phyloP scores from a whole-genome alignment of 148 eudicot species.

The Rhododendron mucronatum region DNA sequence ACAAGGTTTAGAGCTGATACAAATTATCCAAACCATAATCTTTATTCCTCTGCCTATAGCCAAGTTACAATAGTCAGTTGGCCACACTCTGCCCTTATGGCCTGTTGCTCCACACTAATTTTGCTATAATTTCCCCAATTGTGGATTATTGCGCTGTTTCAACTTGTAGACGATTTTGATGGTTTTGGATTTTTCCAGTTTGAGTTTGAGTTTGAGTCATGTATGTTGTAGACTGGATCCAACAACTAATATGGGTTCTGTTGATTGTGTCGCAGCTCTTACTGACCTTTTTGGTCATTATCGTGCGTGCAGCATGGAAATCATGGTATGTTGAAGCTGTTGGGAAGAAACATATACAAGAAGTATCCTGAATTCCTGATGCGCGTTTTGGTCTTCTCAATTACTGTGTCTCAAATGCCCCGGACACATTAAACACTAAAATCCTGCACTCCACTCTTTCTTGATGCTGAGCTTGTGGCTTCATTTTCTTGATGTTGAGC shows the following conservation, averaged over 20 bases:
- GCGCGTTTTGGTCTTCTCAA: not conserved
- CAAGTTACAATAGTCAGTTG: not conserved
- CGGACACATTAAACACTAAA: not conserved
- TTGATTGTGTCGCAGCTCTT: slow-evolving; percentile 23
- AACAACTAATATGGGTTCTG: slow-evolving; percentile 6
- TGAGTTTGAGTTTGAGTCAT: not conserved
- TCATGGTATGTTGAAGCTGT: slow-evolving; percentile 41
- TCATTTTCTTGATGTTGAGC: slow-evolving; percentile 5
- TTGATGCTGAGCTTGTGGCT: not conserved
- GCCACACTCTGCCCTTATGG: not conserved
- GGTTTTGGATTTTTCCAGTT: not conserved
- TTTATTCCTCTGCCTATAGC: not conserved
- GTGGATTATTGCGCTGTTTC: not conserved
- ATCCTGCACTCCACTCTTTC: not conserved
- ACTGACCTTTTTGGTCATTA: slow-evolving; percentile 38
- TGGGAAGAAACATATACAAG: not conserved
- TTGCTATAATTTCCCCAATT: not conserved
- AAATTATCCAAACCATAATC: not conserved
- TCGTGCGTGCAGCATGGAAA: slow-evolving; percentile 37
- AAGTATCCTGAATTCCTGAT: slow-evolving; percentile 4
- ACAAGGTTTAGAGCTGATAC: not conserved
- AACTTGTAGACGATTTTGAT: not conserved
- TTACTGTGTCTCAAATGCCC: not conserved
- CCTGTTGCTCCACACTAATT: not conserved
- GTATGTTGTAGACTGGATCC: not conserved